Evolutionary conservation across 352 stramenopile species (phyloP).

Genomic region (Phytophthora lateralis): DNA sequence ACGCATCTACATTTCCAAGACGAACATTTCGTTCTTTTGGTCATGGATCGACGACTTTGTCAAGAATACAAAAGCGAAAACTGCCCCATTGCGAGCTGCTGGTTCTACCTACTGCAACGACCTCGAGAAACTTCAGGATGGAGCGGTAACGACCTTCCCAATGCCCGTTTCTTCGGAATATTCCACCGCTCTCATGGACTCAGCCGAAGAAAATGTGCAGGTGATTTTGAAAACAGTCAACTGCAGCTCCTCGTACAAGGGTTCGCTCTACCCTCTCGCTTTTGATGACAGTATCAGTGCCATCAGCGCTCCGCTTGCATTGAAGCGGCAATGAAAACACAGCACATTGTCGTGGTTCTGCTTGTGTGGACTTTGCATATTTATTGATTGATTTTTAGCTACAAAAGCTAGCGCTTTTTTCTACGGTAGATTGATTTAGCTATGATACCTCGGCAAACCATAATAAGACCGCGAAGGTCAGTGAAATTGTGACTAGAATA

Average conservation of each 20-base stretch:
- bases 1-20: constrained; percentile 11
- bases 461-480: not conserved
- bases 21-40: constrained; percentile 27
- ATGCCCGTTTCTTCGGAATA: constrained; percentile 9
- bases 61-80: not conserved
- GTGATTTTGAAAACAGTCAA: constrained; percentile 10
- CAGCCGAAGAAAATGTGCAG: constrained; percentile 3
- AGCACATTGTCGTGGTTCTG: no score
- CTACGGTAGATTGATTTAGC: no score
- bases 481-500: not conserved
- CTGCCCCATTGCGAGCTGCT: not conserved
- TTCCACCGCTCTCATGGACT: constrained; percentile 16
- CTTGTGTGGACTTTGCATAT: not conserved
- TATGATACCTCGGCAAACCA: no score
- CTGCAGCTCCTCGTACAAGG: not conserved
- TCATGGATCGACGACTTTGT: constrained; percentile 14
- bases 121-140: constrained; percentile 8
- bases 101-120: constrained; percentile 17
- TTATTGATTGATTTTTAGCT: no score
- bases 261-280: constrained; percentile 12
- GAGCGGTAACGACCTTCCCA: not conserved
- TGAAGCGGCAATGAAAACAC: not conserved
- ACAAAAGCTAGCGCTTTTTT: no score
- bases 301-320: constrained; percentile 1
- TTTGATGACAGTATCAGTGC: constrained; percentile 23